phyloP scores from a whole-genome alignment of 129 eudicot genomes.

The Pulicaria dysenterica region DNA sequence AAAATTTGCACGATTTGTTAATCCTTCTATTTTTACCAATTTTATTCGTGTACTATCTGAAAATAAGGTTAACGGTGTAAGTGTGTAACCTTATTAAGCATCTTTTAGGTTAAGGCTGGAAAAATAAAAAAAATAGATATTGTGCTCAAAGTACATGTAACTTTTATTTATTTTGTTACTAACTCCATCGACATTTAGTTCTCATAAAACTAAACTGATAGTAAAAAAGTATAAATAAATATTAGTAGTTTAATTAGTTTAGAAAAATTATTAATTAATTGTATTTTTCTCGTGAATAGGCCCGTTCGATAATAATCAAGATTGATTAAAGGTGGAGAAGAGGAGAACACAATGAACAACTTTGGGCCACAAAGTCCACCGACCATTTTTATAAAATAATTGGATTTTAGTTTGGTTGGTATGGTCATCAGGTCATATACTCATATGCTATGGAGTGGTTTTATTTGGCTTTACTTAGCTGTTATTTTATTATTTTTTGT shows the following conservation, averaged over 20 bases:
- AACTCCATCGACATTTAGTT: not conserved
- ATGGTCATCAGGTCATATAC: not conserved
- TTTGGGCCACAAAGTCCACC: conserved; percentile 17
- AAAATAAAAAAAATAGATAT: too few species aligned
- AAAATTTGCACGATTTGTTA: too few species aligned
- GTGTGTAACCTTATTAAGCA: too few species aligned
- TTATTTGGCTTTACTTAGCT: not conserved
- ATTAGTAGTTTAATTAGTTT: not conserved
- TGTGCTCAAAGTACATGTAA: too few species aligned
- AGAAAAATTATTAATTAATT: not conserved
- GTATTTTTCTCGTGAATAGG: not conserved
- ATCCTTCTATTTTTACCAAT: too few species aligned
- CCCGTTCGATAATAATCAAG: not conserved
- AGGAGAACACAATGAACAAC: conserved; percentile 16
- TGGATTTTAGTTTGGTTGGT: not conserved
- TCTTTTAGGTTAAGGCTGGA: too few species aligned
- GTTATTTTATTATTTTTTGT: too few species aligned
- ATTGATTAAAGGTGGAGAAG: not conserved
- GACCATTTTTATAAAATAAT: not conserved
- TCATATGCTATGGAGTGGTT: not conserved
- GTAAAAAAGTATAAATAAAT: not conserved
- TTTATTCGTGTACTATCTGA: too few species aligned
- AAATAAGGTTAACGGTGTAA: too few species aligned
- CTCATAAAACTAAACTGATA: not conserved
- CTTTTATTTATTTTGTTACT: too few species aligned